Evolutionary conservation across 208 protist species (phyloP).

Genomic region (Leishmania martiniquensis): DNA sequence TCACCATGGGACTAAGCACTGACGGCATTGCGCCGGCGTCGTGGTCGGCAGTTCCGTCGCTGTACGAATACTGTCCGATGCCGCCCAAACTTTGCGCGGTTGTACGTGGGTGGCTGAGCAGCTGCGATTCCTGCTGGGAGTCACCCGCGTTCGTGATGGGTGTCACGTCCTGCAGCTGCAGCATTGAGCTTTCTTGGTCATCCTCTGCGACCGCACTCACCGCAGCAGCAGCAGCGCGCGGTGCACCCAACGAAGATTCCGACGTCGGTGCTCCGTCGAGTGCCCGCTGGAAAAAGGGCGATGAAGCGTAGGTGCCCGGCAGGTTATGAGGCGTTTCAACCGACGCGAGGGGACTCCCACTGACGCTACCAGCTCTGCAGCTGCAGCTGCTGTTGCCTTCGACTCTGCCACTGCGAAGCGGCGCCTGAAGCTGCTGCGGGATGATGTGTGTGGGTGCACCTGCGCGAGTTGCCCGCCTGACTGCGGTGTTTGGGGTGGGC

Average conservation of each 20-base stretch:
- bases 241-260: neutral
- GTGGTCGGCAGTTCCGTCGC: neutral
- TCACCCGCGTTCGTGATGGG: conserved; percentile 16
- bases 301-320: conserved; percentile 6
- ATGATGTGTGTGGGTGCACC: neutral
- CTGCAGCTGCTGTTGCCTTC: neutral
- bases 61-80: neutral
- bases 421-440: neutral
- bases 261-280: neutral
- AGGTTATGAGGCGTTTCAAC: neutral
- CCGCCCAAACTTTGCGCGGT: neutral
- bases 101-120: conserved; percentile 14
- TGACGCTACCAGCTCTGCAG: neutral
- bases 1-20: neutral
- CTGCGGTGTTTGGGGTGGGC: neutral
- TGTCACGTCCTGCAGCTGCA: conserved; percentile 22
- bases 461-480: neutral
- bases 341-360: neutral
- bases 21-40: neutral
- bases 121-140: conserved; percentile 13
- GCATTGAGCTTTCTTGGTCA: neutral
- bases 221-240: neutral
- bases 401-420: neutral
- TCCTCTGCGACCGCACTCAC: neutral
- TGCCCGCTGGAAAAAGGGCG: conserved; percentile 29